Evolutionary conservation across 208 protist species (phyloP), one percentile per base, ranked within the genome.

Genomic region (Histomonas meleagridis): DNA sequence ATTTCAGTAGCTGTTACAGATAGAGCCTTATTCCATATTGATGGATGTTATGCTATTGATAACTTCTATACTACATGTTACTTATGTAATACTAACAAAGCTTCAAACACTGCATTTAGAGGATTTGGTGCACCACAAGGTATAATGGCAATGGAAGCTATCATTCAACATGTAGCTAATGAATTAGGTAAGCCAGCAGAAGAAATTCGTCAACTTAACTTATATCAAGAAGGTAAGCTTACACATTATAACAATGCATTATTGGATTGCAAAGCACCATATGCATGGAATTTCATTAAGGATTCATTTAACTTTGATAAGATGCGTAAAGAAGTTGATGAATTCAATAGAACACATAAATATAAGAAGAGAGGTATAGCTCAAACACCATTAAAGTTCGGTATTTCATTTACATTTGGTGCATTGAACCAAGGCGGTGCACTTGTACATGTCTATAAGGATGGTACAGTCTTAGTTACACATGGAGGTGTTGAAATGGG

Each of bases 81-180:
- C 86, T 81, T 96, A 0, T 96, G 93, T 72, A 93, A 94, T 32
- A 97, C 96, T 23, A 95, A 97, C 93, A 51, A 93, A 43, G 93
- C 95, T 26, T 94, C 95, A 48, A 96, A 97, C 92, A 97, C 96
- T 48, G 96, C 96, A 23, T 96, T 96, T 92, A 93, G 95, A 46
- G 95, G 95, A n/a, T 97, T 97, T 93, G 96, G 96, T 62, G 96
- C 93, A n/a, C 96, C 96, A 35, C 92, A 94, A 92, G 95, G 93
- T 76, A 94, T 96, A 92, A 90, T 96, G 12, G 60, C 94, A 28
- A 62, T 48, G 43, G 96, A 97, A 92, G 35, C 35, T 26, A 93
- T 93, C 81, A 93, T 97, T 26, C 94, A 96, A 38, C 93, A 95
- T 18, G 92, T 96, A 26, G 94, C 94, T 14, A n/a, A 86, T 12